phyloP scores from a whole-genome alignment of 2,329 filamentous ascomycete species.

The Neurospora crassa region DNA sequence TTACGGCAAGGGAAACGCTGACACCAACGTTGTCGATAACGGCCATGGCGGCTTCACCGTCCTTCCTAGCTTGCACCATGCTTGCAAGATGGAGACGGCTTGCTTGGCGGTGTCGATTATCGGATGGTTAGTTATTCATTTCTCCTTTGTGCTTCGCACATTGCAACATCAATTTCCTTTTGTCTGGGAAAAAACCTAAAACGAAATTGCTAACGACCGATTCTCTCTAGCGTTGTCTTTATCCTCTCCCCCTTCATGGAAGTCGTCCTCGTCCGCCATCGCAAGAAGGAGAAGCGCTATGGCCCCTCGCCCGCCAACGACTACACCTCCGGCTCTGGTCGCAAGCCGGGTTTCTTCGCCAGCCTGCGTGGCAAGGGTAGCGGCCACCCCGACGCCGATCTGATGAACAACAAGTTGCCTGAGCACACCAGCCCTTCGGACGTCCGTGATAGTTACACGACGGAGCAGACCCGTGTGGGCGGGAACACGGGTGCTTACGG shows the following conservation, averaged over 20 bases:
- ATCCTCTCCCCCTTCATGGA: slow-evolving; percentile 19
- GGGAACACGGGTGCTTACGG: background rate
- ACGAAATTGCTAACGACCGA: background rate
- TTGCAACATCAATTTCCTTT: background rate
- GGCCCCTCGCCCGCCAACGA: slow-evolving; percentile 30
- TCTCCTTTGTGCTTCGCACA: background rate
- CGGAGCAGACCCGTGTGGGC: slow-evolving; percentile 15
- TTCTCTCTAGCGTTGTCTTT: slow-evolving; percentile 27
- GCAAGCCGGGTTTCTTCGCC: slow-evolving; percentile 5
- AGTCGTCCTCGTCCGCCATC: slow-evolving; percentile 21
- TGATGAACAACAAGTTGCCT: slow-evolving; percentile 12
- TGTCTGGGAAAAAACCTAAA: background rate
- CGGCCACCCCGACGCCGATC: background rate
- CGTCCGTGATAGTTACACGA: slow-evolving; percentile 13
- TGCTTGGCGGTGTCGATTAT: slow-evolving; percentile 71
- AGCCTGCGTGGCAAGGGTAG: slow-evolving; percentile 8
- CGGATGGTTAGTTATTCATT: slow-evolving; percentile 46
- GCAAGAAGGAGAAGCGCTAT: slow-evolving; percentile 29
- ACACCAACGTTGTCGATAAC: slow-evolving; percentile 35
- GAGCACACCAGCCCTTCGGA: slow-evolving; percentile 12
- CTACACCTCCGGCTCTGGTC: slow-evolving; percentile 16
- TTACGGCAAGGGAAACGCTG: slow-evolving; percentile 54
- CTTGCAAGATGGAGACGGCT: slow-evolving; percentile 69
- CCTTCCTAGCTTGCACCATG: slow-evolving; percentile 38
- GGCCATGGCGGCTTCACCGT: slow-evolving; percentile 37